A percentile compares a stretch with the other conserved stretches of the same genome.
phyloP scores from a whole-genome alignment of 73 alveolate species.

The Paraurostyla sp. region DNA sequence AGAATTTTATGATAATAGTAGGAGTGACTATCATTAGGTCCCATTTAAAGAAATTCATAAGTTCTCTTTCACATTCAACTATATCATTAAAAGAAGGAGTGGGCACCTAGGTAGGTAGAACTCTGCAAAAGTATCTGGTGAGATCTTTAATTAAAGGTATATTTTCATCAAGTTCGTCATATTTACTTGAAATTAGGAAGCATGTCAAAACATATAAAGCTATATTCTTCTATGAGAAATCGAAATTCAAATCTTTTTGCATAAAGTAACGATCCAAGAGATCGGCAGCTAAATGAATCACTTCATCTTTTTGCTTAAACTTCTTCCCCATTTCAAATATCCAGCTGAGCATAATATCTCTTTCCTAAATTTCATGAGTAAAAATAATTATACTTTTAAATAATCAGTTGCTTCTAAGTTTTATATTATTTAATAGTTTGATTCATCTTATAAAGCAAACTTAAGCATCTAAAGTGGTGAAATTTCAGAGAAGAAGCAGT shows the following conservation, averaged over 20 bases:
- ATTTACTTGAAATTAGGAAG: conserved; percentile 56
- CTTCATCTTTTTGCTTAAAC: conserved; percentile 11
- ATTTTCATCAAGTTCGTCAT: conserved; percentile 73
- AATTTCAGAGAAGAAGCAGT: conserved; percentile 5
- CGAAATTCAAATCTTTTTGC: not conserved
- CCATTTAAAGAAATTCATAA: conserved; percentile 52
- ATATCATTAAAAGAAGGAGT: conserved; percentile 37
- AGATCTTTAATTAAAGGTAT: conserved; percentile 67
- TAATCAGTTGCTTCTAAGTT: conserved; percentile 16
- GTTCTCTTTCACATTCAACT: conserved; percentile 34
- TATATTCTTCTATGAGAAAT: not conserved
- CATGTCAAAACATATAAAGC: conserved; percentile 3
- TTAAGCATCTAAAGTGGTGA: conserved; percentile 11
- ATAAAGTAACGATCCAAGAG: conserved; percentile 37
- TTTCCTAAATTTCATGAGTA: not conserved
- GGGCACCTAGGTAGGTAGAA: conserved; percentile 42
- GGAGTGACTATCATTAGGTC: conserved; percentile 48
- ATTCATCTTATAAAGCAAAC: not conserved
- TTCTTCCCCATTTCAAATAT: conserved; percentile 47
- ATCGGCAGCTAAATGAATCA: conserved; percentile 42
- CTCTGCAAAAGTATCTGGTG: conserved; percentile 24
- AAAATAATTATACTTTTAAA: not conserved
- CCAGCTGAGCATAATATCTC: not conserved
- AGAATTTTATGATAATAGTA: not conserved
- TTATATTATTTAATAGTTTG: conserved; percentile 2